Evolutionary conservation across 1,284 basidiomycete species (phyloP).

Genomic region (Trichosporon ovoides): DNA sequence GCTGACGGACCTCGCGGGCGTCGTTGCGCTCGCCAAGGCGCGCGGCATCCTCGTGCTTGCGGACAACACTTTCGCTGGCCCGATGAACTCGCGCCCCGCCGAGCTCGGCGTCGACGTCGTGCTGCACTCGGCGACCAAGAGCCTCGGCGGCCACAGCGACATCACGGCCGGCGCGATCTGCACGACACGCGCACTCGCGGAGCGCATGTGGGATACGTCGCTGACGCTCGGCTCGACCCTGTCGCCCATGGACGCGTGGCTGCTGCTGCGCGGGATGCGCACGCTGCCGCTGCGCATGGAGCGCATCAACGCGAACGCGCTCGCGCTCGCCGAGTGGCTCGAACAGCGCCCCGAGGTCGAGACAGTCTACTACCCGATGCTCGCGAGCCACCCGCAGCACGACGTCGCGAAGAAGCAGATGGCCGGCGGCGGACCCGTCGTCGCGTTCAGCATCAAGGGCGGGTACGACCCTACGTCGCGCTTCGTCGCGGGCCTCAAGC

Average conservation of each 20-base stretch:
- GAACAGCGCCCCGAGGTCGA: slow-evolving; percentile 10
- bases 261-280: slow-evolving; percentile 13
- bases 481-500: slow-evolving; percentile 13
- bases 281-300: slow-evolving; percentile 16
- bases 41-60: slow-evolving; percentile 11
- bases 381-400: slow-evolving; percentile 13
- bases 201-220: slow-evolving; percentile 13
- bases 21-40: slow-evolving; percentile 6
- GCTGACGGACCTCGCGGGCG: slow-evolving; percentile 9
- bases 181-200: slow-evolving; percentile 1
- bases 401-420: slow-evolving; percentile 14
- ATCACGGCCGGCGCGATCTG: slow-evolving; percentile 17
- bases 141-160: slow-evolving; percentile 16
- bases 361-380: slow-evolving; percentile 15
- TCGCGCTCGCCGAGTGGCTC: slow-evolving; percentile 13
- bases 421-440: slow-evolving; percentile 14
- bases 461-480: slow-evolving; percentile 12
- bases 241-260: slow-evolving; percentile 17
- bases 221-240: slow-evolving; percentile 15
- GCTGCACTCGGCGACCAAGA: slow-evolving; percentile 16
- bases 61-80: slow-evolving; percentile 15
- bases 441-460: slow-evolving; percentile 9
- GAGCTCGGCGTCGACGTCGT: slow-evolving; percentile 13
- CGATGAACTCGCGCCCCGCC: slow-evolving; percentile 13
- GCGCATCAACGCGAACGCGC: slow-evolving; percentile 15